Conservation (phyloP, 2,329 filamentous ascomycete genomes). For the Phaeoacremonium minimum region DNA sequence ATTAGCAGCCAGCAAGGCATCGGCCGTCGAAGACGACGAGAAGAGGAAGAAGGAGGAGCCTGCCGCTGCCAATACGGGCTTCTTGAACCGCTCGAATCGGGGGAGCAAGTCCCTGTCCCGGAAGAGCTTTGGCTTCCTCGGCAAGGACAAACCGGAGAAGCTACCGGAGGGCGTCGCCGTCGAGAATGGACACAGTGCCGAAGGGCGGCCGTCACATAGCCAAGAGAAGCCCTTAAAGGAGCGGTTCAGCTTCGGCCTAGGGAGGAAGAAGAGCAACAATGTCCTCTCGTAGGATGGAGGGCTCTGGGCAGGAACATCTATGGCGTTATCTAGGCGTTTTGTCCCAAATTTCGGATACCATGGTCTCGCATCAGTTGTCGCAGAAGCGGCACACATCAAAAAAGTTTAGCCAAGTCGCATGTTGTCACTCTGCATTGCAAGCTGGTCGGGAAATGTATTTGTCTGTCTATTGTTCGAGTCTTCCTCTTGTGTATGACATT, state of each 20-base stretch:
- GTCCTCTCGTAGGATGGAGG: slow-evolving; percentile 23
- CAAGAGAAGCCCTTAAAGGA: slow-evolving; percentile 35
- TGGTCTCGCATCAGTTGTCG: too few relatives aligned
- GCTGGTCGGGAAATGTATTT: too few relatives aligned
- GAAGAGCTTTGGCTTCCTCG: slow-evolving; percentile 67
- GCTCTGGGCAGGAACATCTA: too few relatives aligned
- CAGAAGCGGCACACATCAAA: too few relatives aligned
- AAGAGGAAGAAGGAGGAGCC: slow-evolving; percentile 33
- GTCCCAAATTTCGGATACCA: too few relatives aligned
- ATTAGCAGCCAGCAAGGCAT: slow-evolving; percentile 62
- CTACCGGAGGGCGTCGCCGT: slow-evolving; percentile 21
- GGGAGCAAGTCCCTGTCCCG: slow-evolving; percentile 76
- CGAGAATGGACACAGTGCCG: slow-evolving; percentile 14
- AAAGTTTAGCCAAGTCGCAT: too few relatives aligned
- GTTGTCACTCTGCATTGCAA: too few relatives aligned
- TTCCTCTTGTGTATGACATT: too few relatives aligned
- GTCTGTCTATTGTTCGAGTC: too few relatives aligned
- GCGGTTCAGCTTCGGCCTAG: slow-evolving; percentile 19
- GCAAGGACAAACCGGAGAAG: slow-evolving; percentile 41
- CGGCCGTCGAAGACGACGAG: slow-evolving; percentile 49
- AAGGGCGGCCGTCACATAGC: too few relatives aligned
- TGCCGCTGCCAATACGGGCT: slow-evolving; percentile 22
- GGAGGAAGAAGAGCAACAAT: slow-evolving; percentile 63
- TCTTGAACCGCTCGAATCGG: slow-evolving; percentile 63
- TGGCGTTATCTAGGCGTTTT: too few relatives aligned